phyloP scores from a whole-genome alignment of 768 basidiomycete genomes.

The Russula lepida region DNA sequence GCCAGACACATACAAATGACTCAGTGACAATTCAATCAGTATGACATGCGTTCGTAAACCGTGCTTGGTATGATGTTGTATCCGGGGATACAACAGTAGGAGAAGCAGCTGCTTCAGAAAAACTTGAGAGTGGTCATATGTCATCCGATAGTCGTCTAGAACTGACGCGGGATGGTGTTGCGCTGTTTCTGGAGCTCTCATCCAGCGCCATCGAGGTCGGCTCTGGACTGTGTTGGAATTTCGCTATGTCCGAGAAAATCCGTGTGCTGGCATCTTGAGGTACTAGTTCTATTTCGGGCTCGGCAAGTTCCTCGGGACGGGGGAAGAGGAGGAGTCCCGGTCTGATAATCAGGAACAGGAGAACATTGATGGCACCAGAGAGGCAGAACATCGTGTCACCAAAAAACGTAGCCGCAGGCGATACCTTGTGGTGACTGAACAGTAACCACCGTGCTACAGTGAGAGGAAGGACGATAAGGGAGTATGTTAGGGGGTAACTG shows the following conservation, averaged over 20 bases:
- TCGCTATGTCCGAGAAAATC: background rate
- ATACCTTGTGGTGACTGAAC: slow-evolving; percentile 22
- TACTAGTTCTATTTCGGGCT: background rate
- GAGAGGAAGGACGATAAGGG: slow-evolving; percentile 33
- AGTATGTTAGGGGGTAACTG: slow-evolving; percentile 33
- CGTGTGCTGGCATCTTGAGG: background rate
- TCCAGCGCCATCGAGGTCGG: background rate
- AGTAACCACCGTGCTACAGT: slow-evolving; percentile 35
- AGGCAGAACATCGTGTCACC: slow-evolving; percentile 30
- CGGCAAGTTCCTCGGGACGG: background rate
- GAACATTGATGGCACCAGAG: slow-evolving; percentile 34
- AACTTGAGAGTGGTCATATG: background rate
- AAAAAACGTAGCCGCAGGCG: slow-evolving; percentile 29
- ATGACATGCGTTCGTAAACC: too few species aligned
- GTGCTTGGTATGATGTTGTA: too few species aligned
- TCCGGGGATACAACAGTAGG: too few species aligned
- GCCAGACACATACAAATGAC: too few species aligned
- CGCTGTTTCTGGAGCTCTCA: background rate
- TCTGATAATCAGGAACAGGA: slow-evolving; percentile 32
- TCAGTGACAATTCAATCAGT: too few species aligned
- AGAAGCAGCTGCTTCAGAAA: background rate
- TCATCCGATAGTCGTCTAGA: background rate
- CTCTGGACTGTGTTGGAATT: background rate
- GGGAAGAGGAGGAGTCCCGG: slow-evolving; percentile 30
- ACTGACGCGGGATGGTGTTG: background rate